Base-by-base conservation (phyloP, 2,329 filamentous ascomycete species). In the Helotiales sp. region DNA sequence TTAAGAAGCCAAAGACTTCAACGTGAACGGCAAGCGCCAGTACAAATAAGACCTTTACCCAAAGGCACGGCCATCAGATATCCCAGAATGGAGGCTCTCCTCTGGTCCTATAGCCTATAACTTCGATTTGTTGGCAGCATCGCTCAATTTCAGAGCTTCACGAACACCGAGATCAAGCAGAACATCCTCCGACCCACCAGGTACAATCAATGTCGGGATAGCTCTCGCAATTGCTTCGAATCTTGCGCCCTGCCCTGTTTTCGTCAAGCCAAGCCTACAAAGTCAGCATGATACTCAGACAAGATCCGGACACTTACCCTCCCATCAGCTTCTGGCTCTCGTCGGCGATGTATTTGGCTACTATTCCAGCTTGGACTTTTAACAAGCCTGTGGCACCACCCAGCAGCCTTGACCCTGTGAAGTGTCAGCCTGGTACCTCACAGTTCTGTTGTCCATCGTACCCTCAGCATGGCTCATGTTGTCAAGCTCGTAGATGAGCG, bases 121-220 rank as follows among this genome's bases (percentile, higher is more conserved):
- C 79, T 88, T 90, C 13, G 88, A 82, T 76, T 93, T 93, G 76
- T 93, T 93, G 27, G 90, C 90, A 77, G 93, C 91, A 63, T 83
- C 81, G n/a, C 56, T 57, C 22, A 64, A 33, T 73, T 87, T 89
- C 80, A 93, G 86, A 27, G 90, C 90, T 75, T 93, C 90, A 62
- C 90, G 79, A 2, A 93, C 90, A 9, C 89, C 90, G 55, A 95
- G 72, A 73, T 93, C 90, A 5, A 81, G 87, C 60, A 93, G 71
- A 57, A 93, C 86, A 76, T 93, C 90, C 73, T 93, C 90, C 0
- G 89, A 88, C 8, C 90, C 90, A 57, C 90, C 90, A 31, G 58
- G 60, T 15, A 62, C 58, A 51, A 60, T 52, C 27, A 58, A 25
- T 8, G 44, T 56, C 25, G 52, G 52, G 17, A 77, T 69, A 67